A percentile compares a stretch with the other conserved stretches of the same genome.
Evolutionary conservation across 768 basidiomycete genomes (phyloP).

Genomic region (Leccinum rimulosum): DNA sequence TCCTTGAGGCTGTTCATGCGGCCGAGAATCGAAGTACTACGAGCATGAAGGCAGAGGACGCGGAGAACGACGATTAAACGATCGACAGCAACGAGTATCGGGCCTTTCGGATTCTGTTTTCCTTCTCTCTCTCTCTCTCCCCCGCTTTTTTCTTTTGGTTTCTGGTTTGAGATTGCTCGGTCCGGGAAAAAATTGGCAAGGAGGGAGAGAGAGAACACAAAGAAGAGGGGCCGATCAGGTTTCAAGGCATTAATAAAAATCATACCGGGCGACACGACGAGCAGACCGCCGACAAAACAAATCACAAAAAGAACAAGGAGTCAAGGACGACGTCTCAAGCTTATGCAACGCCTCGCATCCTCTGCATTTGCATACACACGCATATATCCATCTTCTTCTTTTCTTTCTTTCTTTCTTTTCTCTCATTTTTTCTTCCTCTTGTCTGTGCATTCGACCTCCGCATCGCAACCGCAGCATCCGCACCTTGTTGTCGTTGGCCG

Average conservation of each 20-base stretch:
- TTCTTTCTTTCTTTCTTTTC: background rate
- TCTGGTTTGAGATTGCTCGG: slow-evolving; percentile 3
- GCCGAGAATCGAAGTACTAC: slow-evolving; percentile 43
- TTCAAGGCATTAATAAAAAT: slow-evolving; percentile 7
- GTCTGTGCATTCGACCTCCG: background rate
- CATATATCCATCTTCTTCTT: background rate
- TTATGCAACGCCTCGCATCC: background rate
- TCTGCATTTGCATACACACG: background rate
- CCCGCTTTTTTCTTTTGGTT: background rate
- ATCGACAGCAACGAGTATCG: background rate
- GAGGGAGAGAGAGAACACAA: slow-evolving; percentile 9
- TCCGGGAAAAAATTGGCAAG: slow-evolving; percentile 15
- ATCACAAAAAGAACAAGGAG: background rate
- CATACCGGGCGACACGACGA: background rate
- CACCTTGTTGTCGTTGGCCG: background rate
- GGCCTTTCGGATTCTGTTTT: background rate
- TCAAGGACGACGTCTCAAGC: background rate
- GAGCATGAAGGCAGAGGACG: slow-evolving; percentile 30
- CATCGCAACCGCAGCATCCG: background rate
- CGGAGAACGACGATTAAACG: slow-evolving; percentile 23
- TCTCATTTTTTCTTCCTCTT: background rate
- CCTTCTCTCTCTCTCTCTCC: background rate
- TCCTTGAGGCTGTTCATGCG: slow-evolving; percentile 52
- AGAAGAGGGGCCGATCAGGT: background rate
- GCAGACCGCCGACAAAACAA: background rate